Conservation (phyloP, 228 moss, liverwort and hornwort species). For the Sphagnum fallax region DNA sequence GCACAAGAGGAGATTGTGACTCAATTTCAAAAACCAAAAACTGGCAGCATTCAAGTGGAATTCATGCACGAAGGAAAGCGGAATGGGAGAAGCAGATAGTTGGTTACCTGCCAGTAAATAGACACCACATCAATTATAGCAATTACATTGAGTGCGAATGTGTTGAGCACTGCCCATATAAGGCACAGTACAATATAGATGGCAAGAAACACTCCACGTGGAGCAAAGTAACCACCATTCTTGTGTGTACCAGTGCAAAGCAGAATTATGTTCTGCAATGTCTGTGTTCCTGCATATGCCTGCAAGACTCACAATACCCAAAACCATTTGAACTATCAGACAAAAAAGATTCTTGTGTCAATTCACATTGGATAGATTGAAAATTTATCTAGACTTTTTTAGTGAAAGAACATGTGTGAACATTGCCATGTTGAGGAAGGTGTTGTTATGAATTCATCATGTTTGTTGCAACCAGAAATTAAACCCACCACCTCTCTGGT, state of each 20-base stretch:
- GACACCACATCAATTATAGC: slow-evolving; percentile 91
- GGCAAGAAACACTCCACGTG: slow-evolving; percentile 79
- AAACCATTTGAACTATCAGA: background rate
- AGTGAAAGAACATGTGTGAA: no score
- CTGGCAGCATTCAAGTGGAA: no score
- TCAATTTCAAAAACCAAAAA: no score
- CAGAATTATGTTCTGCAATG: slow-evolving; percentile 79
- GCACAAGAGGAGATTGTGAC: no score
- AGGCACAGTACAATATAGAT: slow-evolving; percentile 76
- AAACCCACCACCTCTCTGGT: background rate
- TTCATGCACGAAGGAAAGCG: no score
- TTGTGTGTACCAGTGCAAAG: slow-evolving; percentile 80
- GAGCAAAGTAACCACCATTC: slow-evolving; percentile 85
- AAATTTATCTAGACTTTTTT: no score
- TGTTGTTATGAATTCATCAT: background rate
- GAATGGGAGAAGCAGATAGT: background rate
- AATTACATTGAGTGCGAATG: slow-evolving; percentile 91
- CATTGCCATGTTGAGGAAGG: no score
- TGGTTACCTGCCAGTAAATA: slow-evolving; percentile 92
- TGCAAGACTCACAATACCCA: slow-evolving; percentile 14
- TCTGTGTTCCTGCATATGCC: slow-evolving; percentile 97
- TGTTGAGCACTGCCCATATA: slow-evolving; percentile 90
- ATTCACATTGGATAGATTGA: no score
- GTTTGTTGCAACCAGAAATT: slow-evolving; percentile 4
- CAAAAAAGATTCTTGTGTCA: no score